phyloP scores from a whole-genome alignment of 768 basidiomycete genomes.

The Myochromella boudieri region DNA sequence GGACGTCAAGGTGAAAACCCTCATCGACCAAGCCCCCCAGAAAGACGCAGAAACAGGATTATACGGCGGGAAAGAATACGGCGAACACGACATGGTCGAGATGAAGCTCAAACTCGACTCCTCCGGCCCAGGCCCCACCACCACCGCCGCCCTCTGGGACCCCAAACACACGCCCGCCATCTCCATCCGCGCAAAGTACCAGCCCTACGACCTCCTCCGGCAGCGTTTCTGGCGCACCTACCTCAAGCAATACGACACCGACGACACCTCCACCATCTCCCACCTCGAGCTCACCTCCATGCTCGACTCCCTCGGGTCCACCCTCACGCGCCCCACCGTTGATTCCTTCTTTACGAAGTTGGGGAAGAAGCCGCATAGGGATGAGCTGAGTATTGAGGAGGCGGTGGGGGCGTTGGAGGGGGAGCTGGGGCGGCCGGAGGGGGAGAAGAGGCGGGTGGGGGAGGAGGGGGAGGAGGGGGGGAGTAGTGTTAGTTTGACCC shows the following conservation, averaged over 20 bases:
- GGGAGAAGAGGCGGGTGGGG: slow-evolving; percentile 70
- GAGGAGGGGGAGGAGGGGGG: slow-evolving; percentile 43
- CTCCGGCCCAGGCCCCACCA: slow-evolving; percentile 61
- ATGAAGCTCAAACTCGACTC: slow-evolving; percentile 68
- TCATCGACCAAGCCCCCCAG: slow-evolving; percentile 67
- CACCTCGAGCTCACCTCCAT: slow-evolving; percentile 89
- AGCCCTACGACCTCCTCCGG: slow-evolving; percentile 89
- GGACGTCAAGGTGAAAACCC: slow-evolving; percentile 36
- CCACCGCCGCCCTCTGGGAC: slow-evolving; percentile 55
- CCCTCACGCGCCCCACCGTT: slow-evolving; percentile 76
- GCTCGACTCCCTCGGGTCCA: slow-evolving; percentile 96
- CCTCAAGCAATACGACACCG: slow-evolving; percentile 86
- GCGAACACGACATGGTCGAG: slow-evolving; percentile 71
- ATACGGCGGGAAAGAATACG: slow-evolving; percentile 50
- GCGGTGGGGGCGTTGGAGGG: slow-evolving; percentile 82
- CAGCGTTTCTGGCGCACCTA: slow-evolving; percentile 91
- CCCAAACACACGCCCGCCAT: slow-evolving; percentile 69
- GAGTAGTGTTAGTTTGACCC: slow-evolving; percentile 55
- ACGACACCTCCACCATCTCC: slow-evolving; percentile 73
- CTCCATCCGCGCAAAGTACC: slow-evolving; percentile 83
- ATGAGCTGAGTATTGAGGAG: slow-evolving; percentile 78
- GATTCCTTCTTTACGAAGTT: slow-evolving; percentile 77
- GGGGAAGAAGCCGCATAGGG: slow-evolving; percentile 61
- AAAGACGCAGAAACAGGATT: slow-evolving; percentile 57
- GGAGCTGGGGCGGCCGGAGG: slow-evolving; percentile 71